Base-by-base conservation (phyloP, 768 basidiomycete species). In the Amyloporia xantha region DNA sequence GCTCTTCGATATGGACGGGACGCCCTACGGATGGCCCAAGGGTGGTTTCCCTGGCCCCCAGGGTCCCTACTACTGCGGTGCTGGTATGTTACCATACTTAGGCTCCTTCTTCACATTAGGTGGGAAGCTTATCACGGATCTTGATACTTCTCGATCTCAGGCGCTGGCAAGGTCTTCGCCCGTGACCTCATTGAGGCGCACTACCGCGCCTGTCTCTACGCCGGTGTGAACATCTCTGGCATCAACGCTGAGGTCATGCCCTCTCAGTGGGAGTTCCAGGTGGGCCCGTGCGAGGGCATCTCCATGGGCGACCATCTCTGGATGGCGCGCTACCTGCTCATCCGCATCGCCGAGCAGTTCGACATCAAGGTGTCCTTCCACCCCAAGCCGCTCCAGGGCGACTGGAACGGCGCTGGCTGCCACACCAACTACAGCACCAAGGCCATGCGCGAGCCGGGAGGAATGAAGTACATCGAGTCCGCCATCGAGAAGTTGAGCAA, bases 201-300 rank as follows among this genome's bases (percentile, higher is more conserved):
- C 74, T 98, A 98, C 74, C 91, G 93, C 55, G 90, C 91, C 50
- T 96, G 94, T 68, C 81, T 95, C 47, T 94, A 95, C 66, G 71
- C 93, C 48, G 94, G 93, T 58, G 79, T 99, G 72, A 93, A 92
- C 75, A 98, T 98, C 73, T 92, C 90, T 57, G 96, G 96, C 65
- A 97, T 99, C 74, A 99, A 98, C 68, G 95, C 95, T 52, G 96
- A 98, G 72, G 95, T 98, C 53, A 98, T 98, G 95, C 95, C 96
- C 13, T 84, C 94, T 48, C 96, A 99, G 69, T 99, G 96, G 96
- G 96, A 99, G 74, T 99, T 95, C 87, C 96, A 99, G 71, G 92
- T 99, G 59, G 95, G 96, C 46, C 96, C 96, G 25, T 98, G 95
- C 62, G 87, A 90, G 66, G 96, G 96, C 47, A 97, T 98, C 68